Base-by-base conservation (phyloP, 2,329 filamentous ascomycete species). In the Dothistroma septosporum region DNA sequence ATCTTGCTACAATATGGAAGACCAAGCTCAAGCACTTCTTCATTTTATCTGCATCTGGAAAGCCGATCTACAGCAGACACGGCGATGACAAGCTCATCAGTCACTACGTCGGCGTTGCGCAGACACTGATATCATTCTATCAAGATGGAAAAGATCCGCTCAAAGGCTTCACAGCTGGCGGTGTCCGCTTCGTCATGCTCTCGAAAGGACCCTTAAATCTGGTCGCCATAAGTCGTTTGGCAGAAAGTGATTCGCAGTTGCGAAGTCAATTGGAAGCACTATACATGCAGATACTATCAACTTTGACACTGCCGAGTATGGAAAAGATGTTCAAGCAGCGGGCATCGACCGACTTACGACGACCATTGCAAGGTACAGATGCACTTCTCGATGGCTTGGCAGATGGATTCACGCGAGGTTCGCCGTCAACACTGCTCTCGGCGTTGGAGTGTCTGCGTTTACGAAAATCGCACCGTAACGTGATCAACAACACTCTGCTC, bases 261-360 rank as follows among this genome's bases (percentile, higher is more conserved):
- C 86, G 90, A 57, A 84, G 87, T 21, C 94, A 99, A 74, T 84
- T 99, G 2, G 92, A 97, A 66, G 92, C 93, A 12, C 78, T 99
- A 41, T 99, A 99, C 75, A 97, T 96, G 90, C 94, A 99, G 75
- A 97, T 99, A 55, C 77, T 99, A 28, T 97, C 94, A 1, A 99
- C 95, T 0, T 79, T 99, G 61, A 99, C 94, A 0, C 82, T 99
- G 9, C 93, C 94, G 0, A 89, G 86, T 14, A 83, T 99, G 66
- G 90, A 87, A 54, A 90, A 88, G 69, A 90, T 97, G 61, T 99
- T 99, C 72, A 88, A 87, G 12, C 86, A 92, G 65, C 87, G 94
- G 14, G 93, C 94, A 8, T 97, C 93, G n/a, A 94, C 91, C 46
- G 95, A 99, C 75, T 81, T 99, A 32, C 87, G 93, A 60, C 87